phyloP scores from a whole-genome alignment of 179 eudicot genomes.

The Silene noctiflora region DNA sequence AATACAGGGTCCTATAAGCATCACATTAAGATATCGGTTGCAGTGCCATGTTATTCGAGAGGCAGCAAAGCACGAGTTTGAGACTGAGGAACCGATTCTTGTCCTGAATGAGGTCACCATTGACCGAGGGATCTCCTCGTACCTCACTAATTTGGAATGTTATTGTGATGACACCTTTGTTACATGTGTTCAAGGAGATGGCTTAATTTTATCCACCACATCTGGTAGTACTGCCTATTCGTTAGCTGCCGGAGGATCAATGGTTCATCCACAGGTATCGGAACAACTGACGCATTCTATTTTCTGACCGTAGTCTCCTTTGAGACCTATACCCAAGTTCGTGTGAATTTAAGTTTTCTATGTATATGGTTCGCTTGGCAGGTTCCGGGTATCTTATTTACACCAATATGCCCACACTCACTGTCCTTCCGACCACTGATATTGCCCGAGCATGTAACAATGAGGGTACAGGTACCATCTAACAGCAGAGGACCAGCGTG shows the following conservation, averaged over 20 bases:
- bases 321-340: too few species aligned
- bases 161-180: slow-evolving; percentile 84
- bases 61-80: slow-evolving; percentile 64
- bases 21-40: slow-evolving; percentile 80
- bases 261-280: slow-evolving; percentile 95
- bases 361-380: slow-evolving; percentile 19
- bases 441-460: slow-evolving; percentile 81
- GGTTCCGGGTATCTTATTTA: slow-evolving; percentile 95
- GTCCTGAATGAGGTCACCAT: slow-evolving; percentile 94
- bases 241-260: slow-evolving; percentile 98
- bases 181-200: slow-evolving; percentile 95
- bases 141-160: slow-evolving; percentile 89
- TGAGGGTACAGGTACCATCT: slow-evolving; percentile 75
- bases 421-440: slow-evolving; percentile 92
- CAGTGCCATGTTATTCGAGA: slow-evolving; percentile 80
- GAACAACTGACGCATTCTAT: too few species aligned
- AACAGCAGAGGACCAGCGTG: slow-evolving; percentile 88
- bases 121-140: slow-evolving; percentile 92
- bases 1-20: slow-evolving; percentile 76
- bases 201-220: slow-evolving; percentile 82
- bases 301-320: too few species aligned
- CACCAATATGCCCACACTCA: slow-evolving; percentile 97
- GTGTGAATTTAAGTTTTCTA: background rate
- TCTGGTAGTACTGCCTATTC: slow-evolving; percentile 99
- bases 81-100: slow-evolving; percentile 70